These are phyloP conservation scores for Curvularia spicifera DNA, from an alignment of 2,329 filamentous ascomycete species.

Conservation along the genomic window DNA sequence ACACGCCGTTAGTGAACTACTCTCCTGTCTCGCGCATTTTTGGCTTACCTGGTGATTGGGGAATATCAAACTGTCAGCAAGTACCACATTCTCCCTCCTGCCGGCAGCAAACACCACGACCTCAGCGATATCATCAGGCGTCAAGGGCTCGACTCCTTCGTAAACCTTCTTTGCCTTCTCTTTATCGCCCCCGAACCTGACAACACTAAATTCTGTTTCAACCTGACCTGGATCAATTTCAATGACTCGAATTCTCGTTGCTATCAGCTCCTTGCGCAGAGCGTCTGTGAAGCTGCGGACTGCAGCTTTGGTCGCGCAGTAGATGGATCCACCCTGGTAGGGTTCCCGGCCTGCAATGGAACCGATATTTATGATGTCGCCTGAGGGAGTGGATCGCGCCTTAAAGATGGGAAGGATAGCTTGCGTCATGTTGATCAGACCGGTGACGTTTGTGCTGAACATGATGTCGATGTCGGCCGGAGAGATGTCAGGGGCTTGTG, in stretches of 20 bases:
- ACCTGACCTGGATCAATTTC: constrained; percentile 92
- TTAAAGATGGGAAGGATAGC: constrained; percentile 84
- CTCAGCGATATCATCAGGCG: constrained; percentile 89
- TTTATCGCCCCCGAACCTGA: constrained; percentile 88
- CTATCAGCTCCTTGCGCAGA: constrained; percentile 81
- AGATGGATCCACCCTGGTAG: constrained; percentile 85
- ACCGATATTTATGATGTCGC: constrained; percentile 96
- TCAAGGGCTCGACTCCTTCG: constrained; percentile 73
- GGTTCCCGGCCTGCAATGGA: constrained; percentile 89
- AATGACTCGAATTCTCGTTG: constrained; percentile 80
- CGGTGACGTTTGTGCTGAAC: constrained; percentile 93
- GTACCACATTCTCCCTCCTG: constrained; percentile 85
- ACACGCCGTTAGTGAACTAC: constrained; percentile 19
- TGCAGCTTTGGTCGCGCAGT: constrained; percentile 92
- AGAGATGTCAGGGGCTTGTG: constrained; percentile 81
- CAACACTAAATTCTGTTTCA: constrained; percentile 90
- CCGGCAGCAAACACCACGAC: constrained; percentile 85
- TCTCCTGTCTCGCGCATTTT: background rate
- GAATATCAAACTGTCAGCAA: constrained; percentile 86
- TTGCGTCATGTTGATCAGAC: constrained; percentile 96
- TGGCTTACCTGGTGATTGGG: constrained; percentile 82
- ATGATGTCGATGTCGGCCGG: constrained; percentile 84
- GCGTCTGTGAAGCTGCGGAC: constrained; percentile 84
- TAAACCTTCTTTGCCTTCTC: constrained; percentile 89
- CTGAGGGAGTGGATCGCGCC: constrained; percentile 59